Evolutionary conservation across 2,329 filamentous ascomycete genomes (phyloP), one percentile per base, ranked within the genome.

Genomic region (Epichloe aotearoae): DNA sequence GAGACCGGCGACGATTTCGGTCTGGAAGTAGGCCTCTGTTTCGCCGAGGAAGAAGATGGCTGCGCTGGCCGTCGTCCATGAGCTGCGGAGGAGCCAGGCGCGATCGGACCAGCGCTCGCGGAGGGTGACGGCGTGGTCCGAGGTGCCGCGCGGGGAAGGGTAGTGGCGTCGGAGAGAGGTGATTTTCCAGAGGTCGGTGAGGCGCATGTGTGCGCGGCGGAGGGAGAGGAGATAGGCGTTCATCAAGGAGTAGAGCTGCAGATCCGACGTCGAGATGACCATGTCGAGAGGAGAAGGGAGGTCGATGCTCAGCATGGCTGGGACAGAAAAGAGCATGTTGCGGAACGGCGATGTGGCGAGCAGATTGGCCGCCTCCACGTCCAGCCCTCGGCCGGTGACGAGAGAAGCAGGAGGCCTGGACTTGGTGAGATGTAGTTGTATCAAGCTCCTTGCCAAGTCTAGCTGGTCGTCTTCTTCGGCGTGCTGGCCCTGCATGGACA

Each of bases 21-120:
- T 88, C 64, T 96, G 91, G 43, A 97, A 81, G 60, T 95, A 97
- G 3, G 82, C 82, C 57, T 91, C 86, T 14, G 88, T 84, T 63
- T 96, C 90, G 0, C 86, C 88, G 3, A 97, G 73, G 58, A 97
- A 86, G 68, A 95, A 96, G 4, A 95, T 79, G 1, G 88, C 84
- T 2, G 89, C 86, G 61, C 86, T 89, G 58, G 86, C 84, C 0
- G 88, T 94, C 0, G 89, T 91, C 93, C 93, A 98, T 1, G 91
- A 79, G 55, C 82, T 84, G 15, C 93, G 81, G 75, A 95, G 85
- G 0, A 79, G 76, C 36, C 75, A 73, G 4, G 78, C 75, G 17
- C 91, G 77, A 15, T 70, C 63, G 26, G 80, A 79, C 57, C 82
- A 79, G 47, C 86, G 77, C 57, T 78, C 69, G 30, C 88, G 78